Evolutionary conservation across 495 filamentous ascomycete species (phyloP), one percentile per base, ranked within the genome.

Genomic region (Parmelia sp.): DNA sequence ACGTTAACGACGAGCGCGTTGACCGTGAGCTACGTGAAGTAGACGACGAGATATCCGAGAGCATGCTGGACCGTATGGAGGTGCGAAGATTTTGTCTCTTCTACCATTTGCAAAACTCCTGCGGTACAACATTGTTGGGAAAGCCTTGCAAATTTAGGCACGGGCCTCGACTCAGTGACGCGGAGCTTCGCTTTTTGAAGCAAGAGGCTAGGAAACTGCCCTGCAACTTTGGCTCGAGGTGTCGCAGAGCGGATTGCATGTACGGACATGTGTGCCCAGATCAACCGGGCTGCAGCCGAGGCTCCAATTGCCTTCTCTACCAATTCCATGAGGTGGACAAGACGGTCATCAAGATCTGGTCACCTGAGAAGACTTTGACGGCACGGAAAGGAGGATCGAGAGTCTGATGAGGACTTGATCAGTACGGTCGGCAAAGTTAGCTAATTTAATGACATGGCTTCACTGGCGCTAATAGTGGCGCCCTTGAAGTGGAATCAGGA

Each of bases 1-100:
- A 82, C 70, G 73, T 73, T 64, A 68, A 76, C 39, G 75, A 75
- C 19, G 72, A 80, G 29, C 76, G 78, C 15, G 64, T 83, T 31
- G 78, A 84, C 58, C 62, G 66, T 14, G 73, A 77, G 64, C 69
- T 66, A 35, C 63, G 73, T n/a, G 58, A 65, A 23, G 71, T 75
- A 0, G 58, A 70, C 19, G 19, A 66, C 39, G 69, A 78, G 23
- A 67, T 73, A 15, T 69, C 73, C 57, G 70, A 78, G 11, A 60
- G 66, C 44, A 75, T 78, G 58, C 64, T 71, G 29, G 72, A 71
- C 21, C 73, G 74, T 4, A 65, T 70, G 21, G 75, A 74, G 42
- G 66, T 70, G n/a, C 71, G 70, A 57, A 74, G 74, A 51, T 73
- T 75, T 23, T 82, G 81, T 68, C 78, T 77, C 68, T 75, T 70